Base-by-base conservation (phyloP, 78 protist genomes). In the Pigoraptor vietnamica region DNA sequence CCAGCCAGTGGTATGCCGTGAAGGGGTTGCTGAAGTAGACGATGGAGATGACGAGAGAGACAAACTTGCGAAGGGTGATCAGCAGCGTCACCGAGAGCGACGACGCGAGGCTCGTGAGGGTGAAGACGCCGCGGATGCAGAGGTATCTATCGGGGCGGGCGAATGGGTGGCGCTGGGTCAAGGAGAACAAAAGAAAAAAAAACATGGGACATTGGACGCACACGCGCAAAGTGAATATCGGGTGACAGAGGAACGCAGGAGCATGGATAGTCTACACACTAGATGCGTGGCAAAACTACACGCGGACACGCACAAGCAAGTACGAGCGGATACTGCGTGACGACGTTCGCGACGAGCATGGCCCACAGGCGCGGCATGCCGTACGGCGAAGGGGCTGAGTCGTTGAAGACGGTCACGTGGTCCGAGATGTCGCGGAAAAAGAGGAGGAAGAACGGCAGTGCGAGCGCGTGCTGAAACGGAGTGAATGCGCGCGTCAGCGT, bases 41-140 rank as follows among this genome's bases (percentile, higher is more conserved):
- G 39, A 33, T 82, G 35, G 87, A 82, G 32, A 82, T 82, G 39
- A 82, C 35, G 19, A 82, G 87, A 10, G 39, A 33, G 87, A 25
- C 35, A 33, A 82, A 82, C 24, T 82, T 82, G 35, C 87, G 87
- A 2, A 82, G 35, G 33, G 87, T 82, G 39, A 82, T 25, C 36
- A 82, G 39, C 35, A 82, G 87, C 23, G 87, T 82, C 21, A 82
- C 87, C 39, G 87, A 21, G 32, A 33, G 87, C 32, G 39, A 33
- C 39, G 39, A 33, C 35, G 35, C 14, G 33, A 33, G 87, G 87
- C 39, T 33, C 39, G 87, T 82, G 23, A 82, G 87, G 33, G 35
- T 82, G 87, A 82, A 82, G 36, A 82, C 87, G 19, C 87, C 87
- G 36, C 39, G 39, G 35, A 82, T 82, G 87, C 87, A 82, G 33